Evolutionary conservation across 2,329 filamentous ascomycete genomes (phyloP), one percentile per base, ranked within the genome.

Genomic region (Fusarium paranaense): DNA sequence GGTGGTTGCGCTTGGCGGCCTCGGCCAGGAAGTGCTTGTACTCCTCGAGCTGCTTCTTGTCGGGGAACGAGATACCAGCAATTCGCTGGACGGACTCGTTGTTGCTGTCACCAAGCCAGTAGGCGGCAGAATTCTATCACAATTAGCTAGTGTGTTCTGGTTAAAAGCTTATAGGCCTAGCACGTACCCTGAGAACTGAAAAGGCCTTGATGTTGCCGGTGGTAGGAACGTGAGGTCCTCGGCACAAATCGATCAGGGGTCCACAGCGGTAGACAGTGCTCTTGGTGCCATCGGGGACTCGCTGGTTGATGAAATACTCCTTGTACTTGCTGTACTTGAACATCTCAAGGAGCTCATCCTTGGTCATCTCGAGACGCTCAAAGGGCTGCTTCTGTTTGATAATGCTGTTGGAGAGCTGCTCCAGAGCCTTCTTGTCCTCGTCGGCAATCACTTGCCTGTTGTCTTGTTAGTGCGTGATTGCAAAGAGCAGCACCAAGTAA

Each of bases 281-380:
- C 81, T 90, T 94, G 65, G 95, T 95, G 77, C 95, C 95, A 77
- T 98, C 95, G 42, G 92, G 88, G 70, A 98, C 82, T 54, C 82
- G 81, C 76, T 84, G 82, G 77, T 83, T 93, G 86, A 99, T 98
- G 83, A 98, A 97, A 83, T 98, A 94, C 82, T 97, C 92, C 90
- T 99, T 98, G 88, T 98, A 98, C 83, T 97, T 97, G 89, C 97
- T 98, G 88, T 97, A 97, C 78, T 92, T 91, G 87, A 98, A 98
- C 84, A 98, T 98, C 82, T 98, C 95, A 62, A 97, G 90, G 60
- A 98, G 89, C 76, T 98, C 92, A 64, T 96, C 93, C 85, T 98
- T 98, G 75, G 93, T 93, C 80, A 98, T 90, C 74, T 93, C 93
- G 57, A 98, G 87, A 69, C 97, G 92, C 87, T 98, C 94, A 82